A percentile compares a stretch with the other conserved stretches of the same genome.
Evolutionary conservation across 73 alveolate genomes (phyloP).

Genomic region (Paramecium bursaria): DNA sequence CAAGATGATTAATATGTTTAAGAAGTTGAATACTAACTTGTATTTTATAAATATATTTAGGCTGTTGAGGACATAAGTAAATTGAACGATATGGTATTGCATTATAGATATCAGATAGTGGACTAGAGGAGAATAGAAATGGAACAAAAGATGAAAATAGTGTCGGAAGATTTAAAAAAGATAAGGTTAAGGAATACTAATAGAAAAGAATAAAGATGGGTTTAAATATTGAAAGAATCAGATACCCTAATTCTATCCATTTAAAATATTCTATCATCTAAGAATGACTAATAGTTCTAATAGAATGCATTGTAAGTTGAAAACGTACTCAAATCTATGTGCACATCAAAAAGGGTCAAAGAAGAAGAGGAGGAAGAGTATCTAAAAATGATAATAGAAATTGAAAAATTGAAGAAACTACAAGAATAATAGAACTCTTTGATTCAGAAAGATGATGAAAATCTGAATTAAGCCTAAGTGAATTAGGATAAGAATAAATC

Average conservation of each 20-base stretch:
- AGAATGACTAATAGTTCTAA: neutral
- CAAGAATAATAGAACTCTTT: neutral
- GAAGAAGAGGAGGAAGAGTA: slow-evolving; percentile 11
- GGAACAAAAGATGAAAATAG: neutral
- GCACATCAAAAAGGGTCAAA: neutral
- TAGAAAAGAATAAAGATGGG: slow-evolving; percentile 25
- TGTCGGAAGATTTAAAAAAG: neutral
- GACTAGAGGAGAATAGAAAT: neutral
- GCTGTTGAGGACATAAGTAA: neutral
- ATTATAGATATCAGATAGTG: neutral
- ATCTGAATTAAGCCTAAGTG: neutral
- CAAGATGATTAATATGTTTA: slow-evolving; percentile 33
- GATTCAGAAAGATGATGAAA: neutral
- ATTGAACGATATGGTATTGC: neutral
- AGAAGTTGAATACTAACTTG: slow-evolving; percentile 22
- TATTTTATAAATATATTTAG: too few species aligned
- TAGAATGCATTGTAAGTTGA: neutral
- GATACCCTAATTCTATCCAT: neutral
- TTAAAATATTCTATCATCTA: neutral
- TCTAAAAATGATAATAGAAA: slow-evolving; percentile 9
- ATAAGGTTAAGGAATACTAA: neutral
- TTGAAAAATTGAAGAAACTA: slow-evolving; percentile 8
- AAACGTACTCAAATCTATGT: neutral
- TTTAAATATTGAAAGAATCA: neutral
- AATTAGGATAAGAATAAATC: neutral